A percentile compares a stretch with the other conserved stretches of the same genome.
Conservation (phyloP, 2,329 filamentous ascomycete genomes). For the Diaporthe helianthi region DNA sequence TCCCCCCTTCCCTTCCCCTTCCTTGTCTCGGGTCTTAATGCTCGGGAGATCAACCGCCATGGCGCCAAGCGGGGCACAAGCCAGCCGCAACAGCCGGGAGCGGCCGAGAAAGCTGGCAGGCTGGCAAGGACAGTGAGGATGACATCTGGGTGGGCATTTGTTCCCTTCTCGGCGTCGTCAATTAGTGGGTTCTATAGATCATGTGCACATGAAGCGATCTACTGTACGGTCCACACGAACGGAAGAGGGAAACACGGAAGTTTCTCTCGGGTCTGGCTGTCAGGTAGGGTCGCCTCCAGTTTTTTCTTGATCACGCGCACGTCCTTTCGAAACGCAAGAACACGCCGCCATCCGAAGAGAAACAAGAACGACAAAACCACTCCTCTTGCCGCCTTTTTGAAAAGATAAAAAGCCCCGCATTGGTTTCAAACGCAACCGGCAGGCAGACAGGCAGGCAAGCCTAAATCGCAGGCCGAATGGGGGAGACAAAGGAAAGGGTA, state of each 20-base stretch:
- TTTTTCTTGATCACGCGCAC: slow-evolving; percentile 5
- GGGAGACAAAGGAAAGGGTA: not conserved
- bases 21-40: slow-evolving; percentile 18
- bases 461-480: slow-evolving; percentile 6
- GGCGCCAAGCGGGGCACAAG: slow-evolving; percentile 5
- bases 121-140: too few species aligned
- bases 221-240: not conserved
- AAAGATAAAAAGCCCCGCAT: not conserved
- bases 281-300: not conserved
- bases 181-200: not conserved
- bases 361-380: not conserved
- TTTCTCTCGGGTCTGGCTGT: not conserved
- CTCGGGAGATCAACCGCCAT: slow-evolving; percentile 23
- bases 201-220: not conserved
- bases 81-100: slow-evolving; percentile 20
- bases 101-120: not conserved
- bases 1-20: too few species aligned
- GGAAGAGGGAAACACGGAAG: not conserved
- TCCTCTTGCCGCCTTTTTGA: not conserved
- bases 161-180: too few species aligned
- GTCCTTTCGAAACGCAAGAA: slow-evolving; percentile 14
- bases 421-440: not conserved
- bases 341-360: not conserved
- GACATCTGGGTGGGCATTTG: not conserved
- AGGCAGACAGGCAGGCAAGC: too few species aligned